Evolutionary conservation across 768 basidiomycete genomes (phyloP).

Genomic region (Trametes coccinea): DNA sequence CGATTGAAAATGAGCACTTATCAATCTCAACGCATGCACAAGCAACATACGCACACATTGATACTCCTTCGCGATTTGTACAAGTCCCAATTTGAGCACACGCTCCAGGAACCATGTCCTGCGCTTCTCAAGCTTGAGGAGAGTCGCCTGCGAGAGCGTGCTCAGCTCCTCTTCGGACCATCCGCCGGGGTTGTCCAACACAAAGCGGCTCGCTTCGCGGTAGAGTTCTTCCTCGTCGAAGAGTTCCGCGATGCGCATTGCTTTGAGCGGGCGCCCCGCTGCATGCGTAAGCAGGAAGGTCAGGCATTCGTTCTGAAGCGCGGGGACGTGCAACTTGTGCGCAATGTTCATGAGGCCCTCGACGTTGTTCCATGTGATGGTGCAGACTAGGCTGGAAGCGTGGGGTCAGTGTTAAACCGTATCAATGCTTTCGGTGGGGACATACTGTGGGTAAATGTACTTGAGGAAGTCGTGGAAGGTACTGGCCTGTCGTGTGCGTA

Average conservation of each 20-base stretch:
- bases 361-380: conserved; percentile 94
- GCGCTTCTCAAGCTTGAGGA: conserved; percentile 86
- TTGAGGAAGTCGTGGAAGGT: conserved; percentile 94
- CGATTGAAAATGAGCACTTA: too few relatives aligned
- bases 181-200: conserved; percentile 88
- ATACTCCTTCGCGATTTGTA: conserved; percentile 89
- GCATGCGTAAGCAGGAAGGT: conserved; percentile 90
- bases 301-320: conserved; percentile 79
- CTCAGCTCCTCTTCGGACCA: conserved; percentile 80
- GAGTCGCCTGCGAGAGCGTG: conserved; percentile 78
- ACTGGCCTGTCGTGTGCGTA: conserved; percentile 49
- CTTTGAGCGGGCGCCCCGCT: conserved; percentile 89
- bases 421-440: not conserved
- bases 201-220: conserved; percentile 87
- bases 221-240: conserved; percentile 91
- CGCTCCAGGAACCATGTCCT: conserved; percentile 96
- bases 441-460: conserved; percentile 89
- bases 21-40: not conserved
- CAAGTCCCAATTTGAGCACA: conserved; percentile 86
- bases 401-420: not conserved
- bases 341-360: conserved; percentile 90
- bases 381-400: conserved; percentile 72
- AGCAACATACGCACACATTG: conserved; percentile 68
- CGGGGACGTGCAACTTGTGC: conserved; percentile 82
- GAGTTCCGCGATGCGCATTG: conserved; percentile 88